These are phyloP conservation scores for Podospora pseudopauciseta DNA, from an alignment of 495 filamentous ascomycete genomes.

Conservation along the genomic window DNA sequence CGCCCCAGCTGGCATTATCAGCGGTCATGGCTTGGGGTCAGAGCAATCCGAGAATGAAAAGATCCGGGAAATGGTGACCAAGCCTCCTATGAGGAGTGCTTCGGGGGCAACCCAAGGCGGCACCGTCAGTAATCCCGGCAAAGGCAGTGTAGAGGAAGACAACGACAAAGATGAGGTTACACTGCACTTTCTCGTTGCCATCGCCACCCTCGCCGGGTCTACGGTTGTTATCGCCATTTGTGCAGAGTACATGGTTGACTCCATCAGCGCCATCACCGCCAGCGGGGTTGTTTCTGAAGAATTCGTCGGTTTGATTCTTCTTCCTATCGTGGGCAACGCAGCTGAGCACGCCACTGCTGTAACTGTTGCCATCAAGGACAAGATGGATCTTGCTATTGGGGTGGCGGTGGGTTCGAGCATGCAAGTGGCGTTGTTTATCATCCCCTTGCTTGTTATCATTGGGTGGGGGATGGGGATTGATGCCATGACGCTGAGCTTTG, in stretches of 20 bases:
- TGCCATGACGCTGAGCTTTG: slow-evolving; percentile 72
- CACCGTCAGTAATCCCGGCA: not conserved
- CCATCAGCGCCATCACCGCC: slow-evolving; percentile 67
- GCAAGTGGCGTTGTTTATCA: slow-evolving; percentile 79
- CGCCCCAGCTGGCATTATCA: slow-evolving; percentile 50
- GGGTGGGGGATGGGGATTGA: slow-evolving; percentile 73
- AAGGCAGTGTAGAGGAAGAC: slow-evolving; percentile 36
- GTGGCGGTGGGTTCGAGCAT: slow-evolving; percentile 82
- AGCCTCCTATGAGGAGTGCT: slow-evolving; percentile 1
- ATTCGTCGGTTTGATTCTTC: slow-evolving; percentile 78
- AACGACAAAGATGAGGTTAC: slow-evolving; percentile 66
- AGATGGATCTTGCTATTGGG: slow-evolving; percentile 85
- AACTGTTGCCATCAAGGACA: slow-evolving; percentile 82
- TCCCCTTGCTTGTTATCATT: slow-evolving; percentile 73
- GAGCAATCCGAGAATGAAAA: slow-evolving; percentile 27
- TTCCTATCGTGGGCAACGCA: slow-evolving; percentile 88
- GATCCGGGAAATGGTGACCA: slow-evolving; percentile 26
- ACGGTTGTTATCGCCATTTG: slow-evolving; percentile 83
- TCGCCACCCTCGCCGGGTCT: slow-evolving; percentile 63
- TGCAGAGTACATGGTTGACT: slow-evolving; percentile 84
- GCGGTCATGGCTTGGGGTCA: slow-evolving; percentile 41
- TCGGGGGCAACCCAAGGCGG: not conserved
- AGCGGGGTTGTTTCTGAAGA: slow-evolving; percentile 58
- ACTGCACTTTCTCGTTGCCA: slow-evolving; percentile 63
- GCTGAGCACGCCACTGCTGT: slow-evolving; percentile 86